Evolutionary conservation across 768 basidiomycete genomes (phyloP).

Genomic region (Mycena latifolia): DNA sequence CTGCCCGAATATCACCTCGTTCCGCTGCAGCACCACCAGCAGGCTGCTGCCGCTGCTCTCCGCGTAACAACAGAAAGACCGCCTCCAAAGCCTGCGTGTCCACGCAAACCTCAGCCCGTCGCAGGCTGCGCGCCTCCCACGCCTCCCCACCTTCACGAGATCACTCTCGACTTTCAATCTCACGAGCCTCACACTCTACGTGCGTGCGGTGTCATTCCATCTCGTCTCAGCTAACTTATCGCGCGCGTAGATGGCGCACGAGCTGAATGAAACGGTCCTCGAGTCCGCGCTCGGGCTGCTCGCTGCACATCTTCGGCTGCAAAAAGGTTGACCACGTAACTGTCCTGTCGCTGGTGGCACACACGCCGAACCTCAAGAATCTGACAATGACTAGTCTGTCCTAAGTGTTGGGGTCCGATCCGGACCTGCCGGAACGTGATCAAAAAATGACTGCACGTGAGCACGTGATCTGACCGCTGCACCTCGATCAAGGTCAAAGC

Average conservation of each 20-base stretch:
- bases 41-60: constrained; percentile 64
- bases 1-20: constrained; percentile 66
- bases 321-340: constrained; percentile 64
- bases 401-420: too few species aligned
- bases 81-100: constrained; percentile 63
- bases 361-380: constrained; percentile 69
- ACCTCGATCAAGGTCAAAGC: too few species aligned
- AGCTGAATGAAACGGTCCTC: constrained; percentile 63
- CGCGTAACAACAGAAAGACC: constrained; percentile 56
- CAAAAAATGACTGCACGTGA: too few species aligned
- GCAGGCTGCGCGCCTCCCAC: constrained; percentile 59
- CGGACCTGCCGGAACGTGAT: too few species aligned
- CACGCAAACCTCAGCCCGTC: constrained; percentile 64
- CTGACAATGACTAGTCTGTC: too few species aligned
- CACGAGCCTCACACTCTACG: constrained; percentile 69
- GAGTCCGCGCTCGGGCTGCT: constrained; percentile 4
- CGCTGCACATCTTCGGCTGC: constrained; percentile 74
- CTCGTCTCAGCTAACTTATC: background rate
- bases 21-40: constrained; percentile 64
- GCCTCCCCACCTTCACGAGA: constrained; percentile 52
- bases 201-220: constrained; percentile 50
- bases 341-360: constrained; percentile 58
- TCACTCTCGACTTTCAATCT: constrained; percentile 73
- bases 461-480: too few species aligned
- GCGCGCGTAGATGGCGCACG: constrained; percentile 62